Percentiles rank a stretch among this genome's conserved stretches.
Evolutionary conservation across 805 yeast genomes (phyloP).

Genomic region (Tetrapisispora namnaoensis): DNA sequence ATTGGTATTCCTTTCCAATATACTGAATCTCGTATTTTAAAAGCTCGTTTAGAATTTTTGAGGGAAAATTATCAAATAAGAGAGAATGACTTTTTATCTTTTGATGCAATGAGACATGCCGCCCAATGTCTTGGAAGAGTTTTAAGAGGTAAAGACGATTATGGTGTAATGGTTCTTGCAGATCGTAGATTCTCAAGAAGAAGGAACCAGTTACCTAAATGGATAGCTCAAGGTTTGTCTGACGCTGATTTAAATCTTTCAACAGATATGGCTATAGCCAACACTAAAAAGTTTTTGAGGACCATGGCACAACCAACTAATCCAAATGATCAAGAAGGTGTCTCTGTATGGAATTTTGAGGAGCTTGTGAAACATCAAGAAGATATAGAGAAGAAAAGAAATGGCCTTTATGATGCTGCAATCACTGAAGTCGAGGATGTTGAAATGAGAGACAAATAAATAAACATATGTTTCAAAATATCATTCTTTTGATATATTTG

Average conservation of each 20-base stretch:
- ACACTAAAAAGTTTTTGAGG: slow-evolving; percentile 84
- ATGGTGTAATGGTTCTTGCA: slow-evolving; percentile 96
- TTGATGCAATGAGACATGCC: slow-evolving; percentile 99
- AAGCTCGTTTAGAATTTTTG: slow-evolving; percentile 88
- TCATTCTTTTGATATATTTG: no score
- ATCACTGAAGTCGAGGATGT: slow-evolving; percentile 11
- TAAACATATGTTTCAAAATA: no score
- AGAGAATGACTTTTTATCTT: slow-evolving; percentile 89
- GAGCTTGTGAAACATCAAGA: slow-evolving; percentile 53
- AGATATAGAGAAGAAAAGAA: slow-evolving; percentile 8
- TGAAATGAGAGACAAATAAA: background rate
- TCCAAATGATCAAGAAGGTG: slow-evolving; percentile 85
- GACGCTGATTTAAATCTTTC: slow-evolving; percentile 90
- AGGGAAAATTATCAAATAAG: slow-evolving; percentile 87
- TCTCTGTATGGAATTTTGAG: slow-evolving; percentile 81
- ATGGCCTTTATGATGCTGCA: slow-evolving; percentile 3
- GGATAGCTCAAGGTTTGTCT: slow-evolving; percentile 89
- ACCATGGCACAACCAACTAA: slow-evolving; percentile 91
- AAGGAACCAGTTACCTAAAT: slow-evolving; percentile 81
- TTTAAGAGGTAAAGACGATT: slow-evolving; percentile 94
- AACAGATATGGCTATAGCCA: slow-evolving; percentile 95
- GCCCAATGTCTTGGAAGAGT: slow-evolving; percentile 98
- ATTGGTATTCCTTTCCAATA: slow-evolving; percentile 99
- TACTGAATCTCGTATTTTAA: slow-evolving; percentile 90
- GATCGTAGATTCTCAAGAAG: slow-evolving; percentile 87